Base-by-base conservation (phyloP, 805 yeast species). In the Wickerhamomyces tratensis region DNA sequence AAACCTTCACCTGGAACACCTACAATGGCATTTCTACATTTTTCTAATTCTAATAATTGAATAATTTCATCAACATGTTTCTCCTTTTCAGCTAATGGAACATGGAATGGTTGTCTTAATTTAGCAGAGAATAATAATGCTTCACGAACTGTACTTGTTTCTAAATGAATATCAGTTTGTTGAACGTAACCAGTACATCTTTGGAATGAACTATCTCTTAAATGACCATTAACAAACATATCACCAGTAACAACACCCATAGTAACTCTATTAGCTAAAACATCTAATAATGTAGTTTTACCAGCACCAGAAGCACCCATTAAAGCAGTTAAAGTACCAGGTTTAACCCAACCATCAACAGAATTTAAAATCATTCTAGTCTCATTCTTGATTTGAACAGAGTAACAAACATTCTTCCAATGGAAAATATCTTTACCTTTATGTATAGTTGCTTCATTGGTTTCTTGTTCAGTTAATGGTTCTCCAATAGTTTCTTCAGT, bases 241-340 rank as follows among this genome's bases (percentile, higher is more conserved):
- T 77, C 79, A 57, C 83, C 83, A 40, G 84, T 71, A 43, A 82
- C 79, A 42, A 77, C 77, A 64, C 89, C 89, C 63, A 73, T 67
- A 14, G 83, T 77, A 41, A 79, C 75, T 60, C 88, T 74, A 53
- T 78, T 80, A 35, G 86, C 82, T 52, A 82, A 68, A 54, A 80
- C 79, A 64, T 82, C 83, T 51, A 82, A 66, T 45, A 82, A 65
- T 7, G 88, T 82, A 15, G 89, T 82, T 57, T 82, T 82, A 69
- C 89, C 89, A 46, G 89, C 88, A 65, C 88, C 88, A 36, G 87
- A 78, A 14, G 82, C 79, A 51, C 87, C 86, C 83, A 78, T 77
- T 41, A 79, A 62, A 5, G 93, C 93, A 41, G 91, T 84, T 56
- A 84, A 64, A 39, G 87, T 82, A 49, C 89, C 89, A 9, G 89